A percentile compares a stretch with the other conserved stretches of the same genome.
Conservation (phyloP, 306 rosid genomes). For the Fragaria vesca region DNA sequence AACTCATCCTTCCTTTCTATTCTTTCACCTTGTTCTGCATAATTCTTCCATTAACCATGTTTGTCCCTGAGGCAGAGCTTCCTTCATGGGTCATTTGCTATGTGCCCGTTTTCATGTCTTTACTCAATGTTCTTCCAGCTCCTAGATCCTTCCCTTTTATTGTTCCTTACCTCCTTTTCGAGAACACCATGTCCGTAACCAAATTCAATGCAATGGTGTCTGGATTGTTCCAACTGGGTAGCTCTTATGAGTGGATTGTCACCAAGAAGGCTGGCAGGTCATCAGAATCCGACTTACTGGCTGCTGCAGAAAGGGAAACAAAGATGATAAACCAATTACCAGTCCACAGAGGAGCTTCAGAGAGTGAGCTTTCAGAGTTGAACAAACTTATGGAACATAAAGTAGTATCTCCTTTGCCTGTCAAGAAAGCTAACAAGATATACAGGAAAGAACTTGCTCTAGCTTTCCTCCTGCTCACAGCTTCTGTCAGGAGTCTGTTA, state of each 20-base stretch:
- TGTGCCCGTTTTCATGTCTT: constrained; percentile 83
- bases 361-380: constrained; percentile 61
- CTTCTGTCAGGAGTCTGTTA: constrained; percentile 79
- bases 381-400: constrained; percentile 49
- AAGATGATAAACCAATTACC: constrained; percentile 54
- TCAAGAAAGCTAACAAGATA: constrained; percentile 70
- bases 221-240: constrained; percentile 88
- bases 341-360: constrained; percentile 68
- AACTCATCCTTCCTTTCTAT: constrained; percentile 88
- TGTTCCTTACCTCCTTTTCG: constrained; percentile 89
- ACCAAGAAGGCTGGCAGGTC: constrained; percentile 96
- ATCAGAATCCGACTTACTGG: constrained; percentile 74
- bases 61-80: constrained; percentile 95
- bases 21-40: constrained; percentile 95
- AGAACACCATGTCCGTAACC: constrained; percentile 96
- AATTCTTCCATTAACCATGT: constrained; percentile 95
- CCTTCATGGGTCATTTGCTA: constrained; percentile 93
- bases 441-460: constrained; percentile 79
- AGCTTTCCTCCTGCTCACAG: constrained; percentile 86
- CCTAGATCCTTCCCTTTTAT: constrained; percentile 92
- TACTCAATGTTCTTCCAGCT: constrained; percentile 88
- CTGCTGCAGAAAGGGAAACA: constrained; percentile 66
- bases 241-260: constrained; percentile 94
- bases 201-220: constrained; percentile 96
- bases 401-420: constrained; percentile 38